phyloP scores from a whole-genome alignment of 164 flowering plant species.

The Piper betle region DNA sequence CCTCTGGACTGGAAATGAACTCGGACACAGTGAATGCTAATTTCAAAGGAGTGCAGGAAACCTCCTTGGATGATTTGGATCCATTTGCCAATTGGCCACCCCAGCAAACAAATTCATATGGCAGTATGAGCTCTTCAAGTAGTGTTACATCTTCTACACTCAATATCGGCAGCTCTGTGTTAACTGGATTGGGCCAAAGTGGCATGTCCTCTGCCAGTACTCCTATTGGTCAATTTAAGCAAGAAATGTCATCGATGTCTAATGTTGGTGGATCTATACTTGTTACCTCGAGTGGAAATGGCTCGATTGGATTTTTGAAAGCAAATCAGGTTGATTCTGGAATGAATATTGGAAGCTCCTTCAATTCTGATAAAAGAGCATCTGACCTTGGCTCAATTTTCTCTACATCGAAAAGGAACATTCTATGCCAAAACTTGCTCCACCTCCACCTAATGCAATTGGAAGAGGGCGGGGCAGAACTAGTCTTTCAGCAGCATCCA shows the following conservation, averaged over 20 bases:
- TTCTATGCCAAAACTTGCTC: constrained; percentile 64
- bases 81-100: constrained; percentile 98
- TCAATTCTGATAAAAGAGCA: constrained; percentile 19
- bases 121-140: constrained; percentile 6
- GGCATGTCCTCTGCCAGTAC: constrained; percentile 12
- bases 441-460: constrained; percentile 71
- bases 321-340: constrained; percentile 28
- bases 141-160: constrained; percentile 23
- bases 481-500: constrained; percentile 24
- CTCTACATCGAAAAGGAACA: constrained; percentile 44
- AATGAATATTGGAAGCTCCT: constrained; percentile 11
- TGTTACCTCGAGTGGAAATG: constrained; percentile 1
- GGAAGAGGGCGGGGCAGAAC: constrained; percentile 72
- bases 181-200: constrained; percentile 11
- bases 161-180: constrained; percentile 20
- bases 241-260: constrained; percentile 14
- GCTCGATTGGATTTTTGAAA: constrained; percentile 28
- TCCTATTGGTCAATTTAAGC: constrained; percentile 31
- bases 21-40: constrained; percentile 16
- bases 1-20: constrained; percentile 18
- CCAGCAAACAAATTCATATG: constrained; percentile 32
- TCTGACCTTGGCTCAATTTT: constrained; percentile 65
- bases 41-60: constrained; percentile 16
- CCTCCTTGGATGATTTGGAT: constrained; percentile 55
- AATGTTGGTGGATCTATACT: constrained; percentile 6